A percentile compares a stretch with the other conserved stretches of the same genome.
Evolutionary conservation across 441 rosid species (phyloP).

Genomic region (Croton setiger): DNA sequence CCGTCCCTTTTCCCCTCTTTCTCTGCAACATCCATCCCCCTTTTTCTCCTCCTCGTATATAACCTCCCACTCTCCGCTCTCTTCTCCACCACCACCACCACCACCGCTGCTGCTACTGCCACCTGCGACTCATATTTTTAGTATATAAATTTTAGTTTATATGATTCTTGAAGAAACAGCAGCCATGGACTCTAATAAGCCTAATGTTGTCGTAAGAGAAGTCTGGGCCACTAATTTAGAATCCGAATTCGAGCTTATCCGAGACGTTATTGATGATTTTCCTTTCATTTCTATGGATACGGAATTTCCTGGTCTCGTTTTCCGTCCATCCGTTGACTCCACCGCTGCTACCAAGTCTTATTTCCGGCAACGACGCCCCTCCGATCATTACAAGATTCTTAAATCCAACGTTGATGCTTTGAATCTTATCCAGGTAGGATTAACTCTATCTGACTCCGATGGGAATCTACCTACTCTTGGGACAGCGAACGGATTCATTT

Average conservation of each 20-base stretch:
- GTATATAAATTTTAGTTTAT: background rate
- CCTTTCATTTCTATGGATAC: conserved; percentile 90
- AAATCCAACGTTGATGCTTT: conserved; percentile 83
- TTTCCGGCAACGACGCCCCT: conserved; percentile 30
- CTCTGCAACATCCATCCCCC: no score
- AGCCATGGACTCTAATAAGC: conserved; percentile 9
- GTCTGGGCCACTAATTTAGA: conserved; percentile 78
- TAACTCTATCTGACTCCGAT: conserved; percentile 72
- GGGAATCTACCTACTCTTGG: conserved; percentile 73
- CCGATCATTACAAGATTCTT: conserved; percentile 60
- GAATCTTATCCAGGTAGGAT: conserved; percentile 76
- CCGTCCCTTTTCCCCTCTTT: conserved; percentile 14
- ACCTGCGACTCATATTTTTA: no score
- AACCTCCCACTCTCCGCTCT: background rate
- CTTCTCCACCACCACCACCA: background rate
- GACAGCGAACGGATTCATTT: conserved; percentile 45
- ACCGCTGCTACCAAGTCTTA: background rate
- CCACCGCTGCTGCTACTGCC: background rate
- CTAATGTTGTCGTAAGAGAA: conserved; percentile 41
- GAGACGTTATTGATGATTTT: conserved; percentile 47
- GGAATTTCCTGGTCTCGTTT: conserved; percentile 77
- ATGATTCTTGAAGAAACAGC: background rate
- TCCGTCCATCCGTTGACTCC: conserved; percentile 30
- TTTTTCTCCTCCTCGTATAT: no score
- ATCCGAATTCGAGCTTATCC: conserved; percentile 59